Evolutionary conservation across 2,329 filamentous ascomycete species (phyloP), one percentile per base, ranked within the genome.

Genomic region (Onygenales sp.): DNA sequence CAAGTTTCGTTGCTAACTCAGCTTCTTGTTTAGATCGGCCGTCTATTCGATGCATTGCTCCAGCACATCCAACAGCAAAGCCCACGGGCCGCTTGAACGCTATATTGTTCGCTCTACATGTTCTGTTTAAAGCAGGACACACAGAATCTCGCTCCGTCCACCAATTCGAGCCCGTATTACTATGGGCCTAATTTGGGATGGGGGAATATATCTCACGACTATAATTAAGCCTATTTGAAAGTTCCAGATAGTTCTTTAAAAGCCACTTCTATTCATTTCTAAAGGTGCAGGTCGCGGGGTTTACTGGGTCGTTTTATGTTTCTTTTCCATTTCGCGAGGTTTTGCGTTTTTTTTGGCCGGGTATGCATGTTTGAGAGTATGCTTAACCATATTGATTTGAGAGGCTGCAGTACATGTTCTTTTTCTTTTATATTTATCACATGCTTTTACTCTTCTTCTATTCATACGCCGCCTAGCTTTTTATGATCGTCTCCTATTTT

Each of bases 61-160:
- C 70, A 71, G 56, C 71, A 74, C 53, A 73, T 74, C 52, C 71
- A 74, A 56, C 70, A 73, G 55, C 71, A 73, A 61, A 78, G 75
- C 65, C 76, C 76, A 47, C 65, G 70, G 52, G 64, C 52, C 17
- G 52, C 42, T 59, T 39, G 7, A 7, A 6, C 34, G 17, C 31
- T 31, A 49, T 21, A 21, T 21, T 14, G 36, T 39, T 21, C 40
- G 32, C 21, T 8, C 36, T 49, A 49, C 34, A 40, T 40, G 34
- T 14, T 33, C 10, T 36, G 3, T 36, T 4, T 21, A 37, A 17
- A 31, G 11, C 21, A 27, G 21, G 21, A 42, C 7, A n/a, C 10
- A n/a, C 36, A 49, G 40, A 49, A 31, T 8, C 21, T 40, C 40
- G 32, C 21, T 49, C 36, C 47, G 11, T 10, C 11, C 33, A 48